phyloP scores from a whole-genome alignment of 163 green algal species.

The Chlamydomonas reinhardtii region DNA sequence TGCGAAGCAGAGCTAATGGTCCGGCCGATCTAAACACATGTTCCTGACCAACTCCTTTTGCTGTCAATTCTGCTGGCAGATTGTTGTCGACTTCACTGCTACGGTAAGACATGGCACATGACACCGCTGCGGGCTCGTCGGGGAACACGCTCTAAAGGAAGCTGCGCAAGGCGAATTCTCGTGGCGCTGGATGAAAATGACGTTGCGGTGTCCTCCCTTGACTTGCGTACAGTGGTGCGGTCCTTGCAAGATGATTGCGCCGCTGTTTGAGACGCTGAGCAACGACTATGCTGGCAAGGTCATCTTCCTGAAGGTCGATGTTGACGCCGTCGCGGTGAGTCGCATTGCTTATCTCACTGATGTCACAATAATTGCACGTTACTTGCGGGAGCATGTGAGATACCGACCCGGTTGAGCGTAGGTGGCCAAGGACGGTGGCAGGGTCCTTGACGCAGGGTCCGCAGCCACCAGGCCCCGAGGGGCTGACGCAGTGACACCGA shows the following conservation, averaged over 20 bases:
- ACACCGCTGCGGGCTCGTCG: too few species aligned
- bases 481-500: too few species aligned
- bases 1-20: too few species aligned
- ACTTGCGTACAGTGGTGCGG: constrained; percentile 46
- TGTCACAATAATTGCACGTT: too few species aligned
- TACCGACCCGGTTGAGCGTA: too few species aligned
- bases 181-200: neutral
- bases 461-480: too few species aligned
- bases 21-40: neutral
- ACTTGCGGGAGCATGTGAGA: too few species aligned
- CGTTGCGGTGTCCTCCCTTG: neutral
- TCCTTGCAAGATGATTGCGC: constrained; percentile 79
- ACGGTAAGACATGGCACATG: constrained; percentile 8
- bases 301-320: constrained; percentile 90
- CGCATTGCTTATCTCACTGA: too few species aligned
- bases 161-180: neutral
- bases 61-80: neutral
- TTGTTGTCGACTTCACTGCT: constrained; percentile 42
- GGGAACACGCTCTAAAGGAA: neutral
- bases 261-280: constrained; percentile 81
- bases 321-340: constrained; percentile 69
- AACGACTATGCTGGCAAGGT: constrained; percentile 65
- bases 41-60: neutral
- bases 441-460: too few species aligned
- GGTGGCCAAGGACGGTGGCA: too few species aligned